Evolutionary conservation across 768 basidiomycete species (phyloP), one percentile per base, ranked within the genome.

Genomic region (Auricularia cornea): DNA sequence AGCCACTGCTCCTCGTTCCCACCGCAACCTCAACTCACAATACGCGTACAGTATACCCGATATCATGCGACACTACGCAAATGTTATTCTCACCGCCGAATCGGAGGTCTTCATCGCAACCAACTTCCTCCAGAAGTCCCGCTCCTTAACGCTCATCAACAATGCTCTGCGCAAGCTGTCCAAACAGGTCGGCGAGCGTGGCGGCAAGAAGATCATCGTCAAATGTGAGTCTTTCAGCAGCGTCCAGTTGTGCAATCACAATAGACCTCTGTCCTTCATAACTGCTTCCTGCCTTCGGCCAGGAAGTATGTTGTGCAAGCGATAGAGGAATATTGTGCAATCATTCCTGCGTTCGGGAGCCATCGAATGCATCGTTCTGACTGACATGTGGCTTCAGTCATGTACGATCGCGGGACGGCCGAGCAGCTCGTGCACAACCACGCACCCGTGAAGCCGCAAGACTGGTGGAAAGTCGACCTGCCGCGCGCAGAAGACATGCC

Each of bases 31-130:
- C 51, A 26, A 23, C 67, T 69, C 8, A 72, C 40, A 26, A 14
- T 31, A 60, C 60, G 40, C 63, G 1, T 54, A 8, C 64, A 83
- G 80, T 51, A 85, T 88, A 54, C 86, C 88, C 0, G 88, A 89
- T 68, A 89, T 89, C 66, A 86, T 88, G 79, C 78, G 81, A 60
- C 88, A 89, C 68, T 86, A 87, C 73, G 77, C 80, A 23, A 81
- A 84, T 59, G 76, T 83, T 59, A 87, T 89, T 60, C 78, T 84
- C 28, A 75, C 78, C 32, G 87, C 87, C 10, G 74, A 86, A 68
- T 75, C 81, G 41, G 87, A 89, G 73, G 80, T 89, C 18, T 77
- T 89, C 66, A 75, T 89, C 16, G 85, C 85, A 2, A 89, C 88
- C 3, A 89, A 88, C 71, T 84, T 83, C 66, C 81, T 80, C 78